Evolutionary conservation across 495 filamentous ascomycete species (phyloP), one percentile per base, ranked within the genome.

Genomic region (Neurospora sp.): DNA sequence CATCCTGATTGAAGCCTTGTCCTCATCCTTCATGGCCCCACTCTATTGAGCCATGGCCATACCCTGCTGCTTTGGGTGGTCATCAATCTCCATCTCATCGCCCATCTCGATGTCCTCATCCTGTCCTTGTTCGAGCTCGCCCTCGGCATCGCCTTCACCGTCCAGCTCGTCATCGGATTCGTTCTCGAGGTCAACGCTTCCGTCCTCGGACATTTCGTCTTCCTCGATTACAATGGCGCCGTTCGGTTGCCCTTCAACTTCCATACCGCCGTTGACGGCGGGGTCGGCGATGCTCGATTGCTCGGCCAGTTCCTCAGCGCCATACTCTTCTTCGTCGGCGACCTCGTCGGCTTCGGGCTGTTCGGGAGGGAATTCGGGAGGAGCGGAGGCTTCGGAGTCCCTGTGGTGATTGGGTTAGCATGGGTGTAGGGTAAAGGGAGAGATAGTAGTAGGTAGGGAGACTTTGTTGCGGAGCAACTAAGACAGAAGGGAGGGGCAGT

Each of bases 381-480:
- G 96, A 31, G 96, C 96, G 81, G 93, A 96, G 72, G 94, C 94
- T 79, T 99, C 96, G 16, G 92, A 92, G 79, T 99, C 96, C 94
- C 94, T 98, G 74, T 61, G 71, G 27, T 31, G 27, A 31, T 31
- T 31, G 27, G 27, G 70, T 81, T 73, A 83, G 80, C 40, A 70
- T 39, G 22, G 0, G 12, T 31, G 22, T 59, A 14, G 4, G 20
- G 3, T 9, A 9, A 45, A 45, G 42, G 42, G 8, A 45, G 42
- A n/a, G 3, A 20, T 27, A 6, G 68, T 22, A n/a, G 31, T 35
- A 71, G 10, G 39, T 71, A 44, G 12, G 70, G 68, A 45, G 70
- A 9, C 2, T 45, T 37, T 12, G 47, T 27, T 61, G 22, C 47
- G 2, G 20, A 12, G 47, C 22, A 31, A 61, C 47, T 1, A 31